Base-by-base conservation (phyloP, 2,329 filamentous ascomycete genomes). In the Apiospora koreana region DNA sequence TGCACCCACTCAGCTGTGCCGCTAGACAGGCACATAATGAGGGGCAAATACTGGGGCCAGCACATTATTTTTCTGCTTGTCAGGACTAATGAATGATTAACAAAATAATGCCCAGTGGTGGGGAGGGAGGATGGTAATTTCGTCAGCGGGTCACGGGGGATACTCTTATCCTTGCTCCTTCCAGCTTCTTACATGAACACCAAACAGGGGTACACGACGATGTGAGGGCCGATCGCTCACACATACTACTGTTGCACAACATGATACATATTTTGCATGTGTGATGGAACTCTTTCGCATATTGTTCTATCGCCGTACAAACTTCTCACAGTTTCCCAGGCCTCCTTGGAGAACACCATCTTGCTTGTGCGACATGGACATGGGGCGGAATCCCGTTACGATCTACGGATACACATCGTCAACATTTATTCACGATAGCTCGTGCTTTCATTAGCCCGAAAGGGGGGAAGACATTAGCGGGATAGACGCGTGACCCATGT, bases 401-500 rank as follows among this genome's bases (percentile, higher is more conserved):
- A 58, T 7, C 28, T 21, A 43, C 41, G 16, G 14, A 43, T 16
- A 16, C 12, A 16, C 4, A 43, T 16, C 16, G 2, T 16, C 5
- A 16, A 43, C 41, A 18, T 43, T 43, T 43, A 12, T 43, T 43
- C 41, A 43, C 41, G 41, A 43, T 43, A 58, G 50, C 50, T 58
- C 31, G 54, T 62, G 54, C 31, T 38, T 38, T 62, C 54, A 23
- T 62, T 62, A 62, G 54, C 21, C 54, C 31, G 54, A 62, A 38
- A 21, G 28, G 48, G 48, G 54, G 18, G 10, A 38, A n/a, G n/a
- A 31, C 54, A 38, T 21, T 62, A 62, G 54, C 54, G 31, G 54
- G 54, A 62, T 62, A 62, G 54, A 62, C 54, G 54, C 54, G 54
- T 62, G 54, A 62, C 54, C 54, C 31, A n/a, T 38, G 54, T 38